phyloP scores from a whole-genome alignment of 495 filamentous ascomycete species.

The Penicillium chermesinum region DNA sequence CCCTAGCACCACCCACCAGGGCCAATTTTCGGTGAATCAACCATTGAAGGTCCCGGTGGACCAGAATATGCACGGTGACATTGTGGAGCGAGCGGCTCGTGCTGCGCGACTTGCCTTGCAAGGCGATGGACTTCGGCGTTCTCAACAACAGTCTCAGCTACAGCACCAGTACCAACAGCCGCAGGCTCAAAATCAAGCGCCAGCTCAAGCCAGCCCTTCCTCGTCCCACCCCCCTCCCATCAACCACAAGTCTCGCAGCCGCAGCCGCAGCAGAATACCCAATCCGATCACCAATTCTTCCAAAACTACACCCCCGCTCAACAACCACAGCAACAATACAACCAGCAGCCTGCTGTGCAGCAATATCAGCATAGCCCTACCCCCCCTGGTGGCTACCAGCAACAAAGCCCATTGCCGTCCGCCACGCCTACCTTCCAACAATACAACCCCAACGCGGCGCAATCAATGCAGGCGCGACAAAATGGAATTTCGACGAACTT shows the following conservation, averaged over 20 bases:
- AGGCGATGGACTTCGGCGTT: slow-evolving; percentile 40
- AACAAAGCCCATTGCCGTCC: slow-evolving; percentile 36
- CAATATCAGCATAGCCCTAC: slow-evolving; percentile 39
- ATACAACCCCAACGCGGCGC: slow-evolving; percentile 37
- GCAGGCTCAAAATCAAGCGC: slow-evolving; percentile 9
- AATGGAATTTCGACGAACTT: slow-evolving; percentile 38
- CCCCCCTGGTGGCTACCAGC: slow-evolving; percentile 33
- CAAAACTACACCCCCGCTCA: slow-evolving; percentile 28
- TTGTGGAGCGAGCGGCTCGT: slow-evolving; percentile 49
- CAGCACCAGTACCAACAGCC: slow-evolving; percentile 29
- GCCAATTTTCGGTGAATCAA: slow-evolving; percentile 42
- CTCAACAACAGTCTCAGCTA: slow-evolving; percentile 38
- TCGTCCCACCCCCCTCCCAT: slow-evolving; percentile 11
- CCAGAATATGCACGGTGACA: slow-evolving; percentile 46
- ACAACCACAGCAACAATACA: slow-evolving; percentile 9
- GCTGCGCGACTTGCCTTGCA: slow-evolving; percentile 53
- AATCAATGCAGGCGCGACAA: slow-evolving; percentile 28
- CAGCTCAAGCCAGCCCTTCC: slow-evolving; percentile 5
- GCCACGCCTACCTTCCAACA: slow-evolving; percentile 37
- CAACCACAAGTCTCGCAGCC: slow-evolving; percentile 19
- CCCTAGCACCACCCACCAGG: slow-evolving; percentile 37
- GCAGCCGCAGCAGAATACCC: slow-evolving; percentile 19
- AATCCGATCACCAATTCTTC: slow-evolving; percentile 28
- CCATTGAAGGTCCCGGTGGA: slow-evolving; percentile 41
- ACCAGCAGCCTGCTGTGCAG: slow-evolving; percentile 8